These are phyloP conservation scores for Acacia melanoxylon DNA, from an alignment of 306 rosid species.

Conservation along the genomic window DNA sequence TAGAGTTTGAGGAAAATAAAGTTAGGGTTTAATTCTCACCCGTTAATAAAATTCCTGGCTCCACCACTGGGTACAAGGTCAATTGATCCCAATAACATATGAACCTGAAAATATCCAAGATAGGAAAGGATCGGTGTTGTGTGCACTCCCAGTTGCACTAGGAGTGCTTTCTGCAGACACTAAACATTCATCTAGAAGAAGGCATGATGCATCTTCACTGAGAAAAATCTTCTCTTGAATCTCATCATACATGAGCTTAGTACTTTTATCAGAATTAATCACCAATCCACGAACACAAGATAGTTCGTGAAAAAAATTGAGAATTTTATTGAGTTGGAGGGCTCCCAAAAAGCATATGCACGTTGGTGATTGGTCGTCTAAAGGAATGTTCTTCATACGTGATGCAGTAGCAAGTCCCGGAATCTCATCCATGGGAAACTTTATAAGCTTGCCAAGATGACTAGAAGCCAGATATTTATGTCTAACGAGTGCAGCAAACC, in stretches of 20 bases:
- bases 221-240: slow-evolving; percentile 76
- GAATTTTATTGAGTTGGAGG: slow-evolving; percentile 72
- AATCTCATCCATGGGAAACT: slow-evolving; percentile 73
- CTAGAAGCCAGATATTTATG: slow-evolving; percentile 77
- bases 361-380: slow-evolving; percentile 72
- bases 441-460: slow-evolving; percentile 78
- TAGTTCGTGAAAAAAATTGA: slow-evolving; percentile 80
- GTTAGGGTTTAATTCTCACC: too few species aligned
- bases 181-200: slow-evolving; percentile 72
- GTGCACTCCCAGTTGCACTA: slow-evolving; percentile 35
- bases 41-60: too few species aligned
- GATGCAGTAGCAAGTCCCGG: slow-evolving; percentile 70
- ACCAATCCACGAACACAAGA: slow-evolving; percentile 72
- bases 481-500: slow-evolving; percentile 65
- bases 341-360: slow-evolving; percentile 92
- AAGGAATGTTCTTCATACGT: slow-evolving; percentile 65
- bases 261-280: slow-evolving; percentile 61
- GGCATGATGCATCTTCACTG: slow-evolving; percentile 70
- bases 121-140: slow-evolving; percentile 52
- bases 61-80: slow-evolving; percentile 43
- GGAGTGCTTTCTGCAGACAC: slow-evolving; percentile 45
- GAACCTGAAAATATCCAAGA: slow-evolving; percentile 82
- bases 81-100: slow-evolving; percentile 63
- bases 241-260: slow-evolving; percentile 54
- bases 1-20: too few species aligned